Evolutionary conservation across 352 stramenopile genomes (phyloP), one percentile per base, ranked within the genome.

Genomic region (Globisporangium paroecandrum): DNA sequence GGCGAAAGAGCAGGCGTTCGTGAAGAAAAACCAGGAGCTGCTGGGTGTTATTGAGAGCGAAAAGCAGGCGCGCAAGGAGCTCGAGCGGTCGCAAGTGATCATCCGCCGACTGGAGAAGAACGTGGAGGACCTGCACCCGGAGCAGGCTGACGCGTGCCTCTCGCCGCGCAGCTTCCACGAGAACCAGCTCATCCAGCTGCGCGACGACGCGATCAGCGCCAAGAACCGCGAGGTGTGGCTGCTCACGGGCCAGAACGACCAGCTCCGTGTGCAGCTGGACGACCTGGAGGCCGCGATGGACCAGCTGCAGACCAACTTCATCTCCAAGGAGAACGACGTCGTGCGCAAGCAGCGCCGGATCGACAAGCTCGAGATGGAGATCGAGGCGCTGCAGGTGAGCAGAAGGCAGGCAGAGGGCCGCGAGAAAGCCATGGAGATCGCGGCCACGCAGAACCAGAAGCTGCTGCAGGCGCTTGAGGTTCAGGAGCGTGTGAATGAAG

Each of bases 211-310:
- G 29, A 84, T 94, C 56, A 68, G 76, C 10, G 83, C 83, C 25
- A 92, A 92, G 46, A 83, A 78, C 1, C 80, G 85, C 22, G 83
- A 94, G 57, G 75, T 94, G 12, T 90, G 81, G 78, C 70, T 94
- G 13, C 68, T 94, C 8, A 80, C 76, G 4, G 82, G 80, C 0
- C 74, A 90, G 38, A 93, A 94, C 58, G 83, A 89, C 34, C 74
- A 82, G 46, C 73, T 94, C 0, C 82, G 78, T 3, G 70, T 74
- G 20, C 81, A 94, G 60, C 68, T 94, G 36, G 84, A 93, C 56
- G 84, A 88, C 29, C 58, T 91, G 1, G 84, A 94, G 62, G 53
- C 66, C 4, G 83, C 84, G 24, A 64, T 94, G 10, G 79, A 90
- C 29, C 72, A 84, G 24, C 57, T 94, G n/a, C 81, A 94, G 62